These are phyloP conservation scores for Vairimorpha necatrix DNA, from an alignment of 371 early-diverging fungal genomes.

Conservation along the genomic window DNA sequence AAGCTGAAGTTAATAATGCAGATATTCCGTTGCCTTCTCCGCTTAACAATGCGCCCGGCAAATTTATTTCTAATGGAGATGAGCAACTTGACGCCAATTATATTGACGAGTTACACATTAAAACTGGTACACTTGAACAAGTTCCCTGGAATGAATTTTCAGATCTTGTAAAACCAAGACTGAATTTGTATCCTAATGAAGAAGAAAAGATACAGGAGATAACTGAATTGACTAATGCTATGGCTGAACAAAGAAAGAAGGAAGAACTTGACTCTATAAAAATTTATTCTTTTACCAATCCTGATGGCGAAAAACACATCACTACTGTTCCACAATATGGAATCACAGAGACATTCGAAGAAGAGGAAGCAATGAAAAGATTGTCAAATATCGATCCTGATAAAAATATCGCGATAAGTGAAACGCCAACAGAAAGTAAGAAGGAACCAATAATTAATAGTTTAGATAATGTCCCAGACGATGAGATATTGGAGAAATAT, in stretches of 20 bases:
- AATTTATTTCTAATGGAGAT: slow-evolving; percentile 27
- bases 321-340: slow-evolving; percentile 51
- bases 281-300: slow-evolving; percentile 41
- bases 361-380: slow-evolving; percentile 41
- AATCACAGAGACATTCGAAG: slow-evolving; percentile 40
- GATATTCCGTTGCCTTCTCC: slow-evolving; percentile 46
- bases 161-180: slow-evolving; percentile 28
- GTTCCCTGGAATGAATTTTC: slow-evolving; percentile 48
- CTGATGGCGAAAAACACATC: slow-evolving; percentile 40
- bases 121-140: slow-evolving; percentile 32
- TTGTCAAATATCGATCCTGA: slow-evolving; percentile 23
- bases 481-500: slow-evolving; percentile 1
- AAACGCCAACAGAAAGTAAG: slow-evolving; percentile 10
- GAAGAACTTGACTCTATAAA: slow-evolving; percentile 35
- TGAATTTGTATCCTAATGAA: slow-evolving; percentile 26
- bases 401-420: slow-evolving; percentile 27
- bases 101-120: slow-evolving; percentile 41
- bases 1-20: slow-evolving; percentile 31
- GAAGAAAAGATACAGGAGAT: slow-evolving; percentile 29
- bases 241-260: slow-evolving; percentile 32
- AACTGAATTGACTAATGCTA: background rate
- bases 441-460: slow-evolving; percentile 11
- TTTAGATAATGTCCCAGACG: background rate
- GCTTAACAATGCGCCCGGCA: slow-evolving; percentile 11
- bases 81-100: slow-evolving; percentile 27